Conservation (phyloP, 495 filamentous ascomycete species). For the Bacidia rubella region DNA sequence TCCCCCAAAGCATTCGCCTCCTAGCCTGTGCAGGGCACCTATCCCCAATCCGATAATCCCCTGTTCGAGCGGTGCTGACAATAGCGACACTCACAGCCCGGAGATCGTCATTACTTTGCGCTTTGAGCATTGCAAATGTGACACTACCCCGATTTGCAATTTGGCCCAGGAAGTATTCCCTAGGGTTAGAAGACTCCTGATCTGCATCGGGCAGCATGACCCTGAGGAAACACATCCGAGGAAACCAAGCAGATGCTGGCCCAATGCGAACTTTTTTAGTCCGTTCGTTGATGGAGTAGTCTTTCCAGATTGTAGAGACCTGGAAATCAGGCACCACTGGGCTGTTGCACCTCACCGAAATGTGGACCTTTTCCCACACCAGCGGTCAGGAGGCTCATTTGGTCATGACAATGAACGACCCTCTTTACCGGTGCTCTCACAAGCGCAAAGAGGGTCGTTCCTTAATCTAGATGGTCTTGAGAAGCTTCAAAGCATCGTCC, state of each 20-base stretch:
- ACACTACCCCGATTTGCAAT: conserved; percentile 20
- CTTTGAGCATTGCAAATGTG: conserved; percentile 24
- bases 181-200: conserved; percentile 22
- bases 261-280: conserved; percentile 22
- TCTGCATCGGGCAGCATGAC: conserved; percentile 20
- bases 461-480: conserved; percentile 7
- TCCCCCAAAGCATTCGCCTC: no score
- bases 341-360: neutral
- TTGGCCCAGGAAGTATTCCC: conserved; percentile 21
- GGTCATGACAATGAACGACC: neutral
- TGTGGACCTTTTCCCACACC: conserved; percentile 6
- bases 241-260: conserved; percentile 13
- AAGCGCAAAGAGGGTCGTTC: neutral
- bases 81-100: no score
- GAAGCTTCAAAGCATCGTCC: conserved; percentile 10
- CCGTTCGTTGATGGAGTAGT: conserved; percentile 21
- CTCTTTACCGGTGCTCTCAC: neutral
- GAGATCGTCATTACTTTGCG: conserved; percentile 22
- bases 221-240: conserved; percentile 4
- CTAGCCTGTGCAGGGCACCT: no score
- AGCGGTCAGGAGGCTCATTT: neutral
- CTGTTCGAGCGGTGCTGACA: no score
- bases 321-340: conserved; percentile 17
- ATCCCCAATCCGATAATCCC: no score
- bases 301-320: conserved; percentile 11